Evolutionary conservation across 345 rosid species (phyloP), one percentile per base, ranked within the genome.

Genomic region (Clausena lansium): DNA sequence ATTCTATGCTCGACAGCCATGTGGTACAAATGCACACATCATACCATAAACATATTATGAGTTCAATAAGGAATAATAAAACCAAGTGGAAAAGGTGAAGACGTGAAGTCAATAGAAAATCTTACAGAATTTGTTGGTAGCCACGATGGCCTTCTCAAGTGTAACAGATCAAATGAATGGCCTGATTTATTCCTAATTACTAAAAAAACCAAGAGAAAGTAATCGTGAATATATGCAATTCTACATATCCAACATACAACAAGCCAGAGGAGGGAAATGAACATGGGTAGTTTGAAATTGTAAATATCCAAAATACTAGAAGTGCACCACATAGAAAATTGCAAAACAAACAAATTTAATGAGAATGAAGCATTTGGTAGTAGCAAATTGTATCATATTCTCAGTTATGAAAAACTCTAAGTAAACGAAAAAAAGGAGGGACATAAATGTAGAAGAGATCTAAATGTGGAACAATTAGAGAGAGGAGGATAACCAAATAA

Each of bases 191-290:
- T 84, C 87, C 99, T 93, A 74, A 38, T 35, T 70, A 81, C 79
- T 54, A 81, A 69, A 75, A 86, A 75, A 86, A 75, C 45, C 57
- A 78, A 80, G 22, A 76, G 75, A 13, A 15, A 36, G 68, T 55
- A 27, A n/a, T 45, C 39, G 47, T 7, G 59, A 25, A 58, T 36
- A 19, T 2, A 28, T 58, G 57, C 13, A 55, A 84, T 69, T 60
- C 76, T 82, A 92, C 99, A 90, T 85, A 94, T 97, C 94, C 41
- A 38, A 38, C 41, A 9, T 9, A 38, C 41, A 81, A 97, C 98
- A 94, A 70, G 97, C 89, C 28, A 97, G 98, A 61, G 98, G 98
- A 78, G 97, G 99, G 85, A 97, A 96, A 83, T 96, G 99, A 77
- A 96, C 90, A 79, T 92, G 98, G 64, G 97, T 90, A 77, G 92